These are phyloP conservation scores for Acer saccharum DNA, from an alignment of 345 rosid species.

Conservation along the genomic window DNA sequence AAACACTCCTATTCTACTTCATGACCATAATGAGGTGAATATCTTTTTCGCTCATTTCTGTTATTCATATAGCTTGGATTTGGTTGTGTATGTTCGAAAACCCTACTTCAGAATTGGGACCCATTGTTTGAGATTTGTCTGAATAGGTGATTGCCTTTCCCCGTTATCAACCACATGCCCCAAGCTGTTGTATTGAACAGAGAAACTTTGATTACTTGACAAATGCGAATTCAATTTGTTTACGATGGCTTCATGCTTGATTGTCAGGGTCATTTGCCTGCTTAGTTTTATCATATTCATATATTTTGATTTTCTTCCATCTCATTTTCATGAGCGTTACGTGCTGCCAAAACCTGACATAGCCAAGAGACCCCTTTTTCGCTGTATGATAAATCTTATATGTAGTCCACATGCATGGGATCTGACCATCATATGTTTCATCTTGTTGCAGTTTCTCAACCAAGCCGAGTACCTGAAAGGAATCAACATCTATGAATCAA, in stretches of 20 bases:
- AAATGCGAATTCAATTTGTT: background rate
- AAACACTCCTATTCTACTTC: slow-evolving; percentile 86
- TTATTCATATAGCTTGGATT: slow-evolving; percentile 5
- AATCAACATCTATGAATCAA: slow-evolving; percentile 66
- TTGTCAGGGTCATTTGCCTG: background rate
- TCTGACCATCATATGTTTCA: slow-evolving; percentile 4
- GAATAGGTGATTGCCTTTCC: background rate
- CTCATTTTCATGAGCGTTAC: background rate
- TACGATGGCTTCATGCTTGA: background rate
- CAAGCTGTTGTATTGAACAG: background rate
- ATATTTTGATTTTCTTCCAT: background rate
- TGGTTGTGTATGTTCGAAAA: background rate
- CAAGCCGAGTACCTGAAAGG: slow-evolving; percentile 86
- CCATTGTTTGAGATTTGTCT: background rate
- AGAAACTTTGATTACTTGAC: background rate
- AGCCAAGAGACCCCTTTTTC: background rate
- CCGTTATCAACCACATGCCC: background rate
- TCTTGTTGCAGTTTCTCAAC: slow-evolving; percentile 67
- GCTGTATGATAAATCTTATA: background rate
- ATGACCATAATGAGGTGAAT: slow-evolving; percentile 89
- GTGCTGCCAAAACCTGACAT: background rate
- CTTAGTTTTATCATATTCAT: background rate
- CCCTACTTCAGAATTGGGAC: background rate
- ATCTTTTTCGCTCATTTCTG: background rate
- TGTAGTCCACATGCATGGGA: background rate